phyloP scores from a whole-genome alignment of 805 yeast species.

The Lachancea thermotolerans region DNA sequence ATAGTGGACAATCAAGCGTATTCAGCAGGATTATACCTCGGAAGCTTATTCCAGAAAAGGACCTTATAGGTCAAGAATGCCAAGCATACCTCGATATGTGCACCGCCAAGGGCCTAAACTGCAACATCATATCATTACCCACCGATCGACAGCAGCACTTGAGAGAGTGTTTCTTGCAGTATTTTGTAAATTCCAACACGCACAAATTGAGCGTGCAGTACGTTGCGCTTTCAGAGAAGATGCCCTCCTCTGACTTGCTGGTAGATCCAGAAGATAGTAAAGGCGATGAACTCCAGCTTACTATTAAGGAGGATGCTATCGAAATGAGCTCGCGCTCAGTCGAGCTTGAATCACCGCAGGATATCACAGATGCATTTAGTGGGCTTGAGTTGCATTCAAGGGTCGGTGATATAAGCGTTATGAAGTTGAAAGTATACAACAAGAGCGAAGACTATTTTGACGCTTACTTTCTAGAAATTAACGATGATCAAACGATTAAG shows the following conservation, averaged over 20 bases:
- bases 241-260: constrained; percentile 21
- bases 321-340: constrained; percentile 17
- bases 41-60: constrained; percentile 13
- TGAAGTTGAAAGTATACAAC: constrained; percentile 17
- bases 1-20: background rate
- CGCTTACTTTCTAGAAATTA: constrained; percentile 24
- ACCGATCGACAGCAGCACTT: constrained; percentile 7
- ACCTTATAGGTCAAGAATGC: constrained; percentile 23
- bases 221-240: constrained; percentile 24
- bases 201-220: constrained; percentile 17
- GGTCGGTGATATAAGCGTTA: constrained; percentile 15
- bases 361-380: constrained; percentile 6
- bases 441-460: constrained; percentile 1
- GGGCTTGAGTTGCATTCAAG: background rate
- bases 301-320: constrained; percentile 19
- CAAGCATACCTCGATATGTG: constrained; percentile 26
- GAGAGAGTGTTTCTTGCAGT: constrained; percentile 1
- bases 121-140: constrained; percentile 21
- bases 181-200: background rate
- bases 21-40: constrained; percentile 24
- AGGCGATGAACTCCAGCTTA: constrained; percentile 16
- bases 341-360: constrained; percentile 8
- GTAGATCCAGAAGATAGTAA: constrained; percentile 4
- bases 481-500: constrained; percentile 15
- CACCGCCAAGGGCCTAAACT: constrained; percentile 16